phyloP scores from a whole-genome alignment of 768 basidiomycete species.

The Pisolithus albus region DNA sequence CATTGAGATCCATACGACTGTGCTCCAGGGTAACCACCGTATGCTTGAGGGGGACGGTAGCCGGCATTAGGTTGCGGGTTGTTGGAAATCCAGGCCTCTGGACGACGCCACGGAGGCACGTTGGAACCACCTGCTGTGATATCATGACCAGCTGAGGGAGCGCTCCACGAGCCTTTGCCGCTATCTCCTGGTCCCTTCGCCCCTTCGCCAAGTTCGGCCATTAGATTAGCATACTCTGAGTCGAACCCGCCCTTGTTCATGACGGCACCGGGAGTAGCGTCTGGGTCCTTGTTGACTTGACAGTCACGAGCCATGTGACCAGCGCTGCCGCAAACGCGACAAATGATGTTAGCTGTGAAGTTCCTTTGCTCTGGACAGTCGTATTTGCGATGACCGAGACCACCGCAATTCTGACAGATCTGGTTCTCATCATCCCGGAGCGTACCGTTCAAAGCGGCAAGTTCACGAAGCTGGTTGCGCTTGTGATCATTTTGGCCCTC shows the following conservation, averaged over 20 bases:
- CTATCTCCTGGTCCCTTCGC: slow-evolving; percentile 50
- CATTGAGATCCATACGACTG: slow-evolving; percentile 38
- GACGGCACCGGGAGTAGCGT: slow-evolving; percentile 51
- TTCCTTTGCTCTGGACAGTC: slow-evolving; percentile 98
- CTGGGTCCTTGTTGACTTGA: slow-evolving; percentile 86
- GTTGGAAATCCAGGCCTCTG: slow-evolving; percentile 73
- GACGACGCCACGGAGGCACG: slow-evolving; percentile 87
- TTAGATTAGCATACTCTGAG: slow-evolving; percentile 93
- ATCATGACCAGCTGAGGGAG: slow-evolving; percentile 55
- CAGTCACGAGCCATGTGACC: slow-evolving; percentile 99
- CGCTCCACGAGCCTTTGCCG: slow-evolving; percentile 53
- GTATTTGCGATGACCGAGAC: slow-evolving; percentile 94
- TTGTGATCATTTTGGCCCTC: slow-evolving; percentile 99
- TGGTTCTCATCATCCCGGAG: slow-evolving; percentile 99
- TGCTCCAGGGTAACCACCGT: slow-evolving; percentile 40
- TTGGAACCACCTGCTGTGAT: slow-evolving; percentile 61
- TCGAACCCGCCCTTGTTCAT: slow-evolving; percentile 79
- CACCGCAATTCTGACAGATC: slow-evolving; percentile 95
- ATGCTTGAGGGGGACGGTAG: slow-evolving; percentile 63
- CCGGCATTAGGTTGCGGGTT: slow-evolving; percentile 45
- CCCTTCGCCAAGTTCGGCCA: slow-evolving; percentile 96
- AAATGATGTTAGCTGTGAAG: slow-evolving; percentile 99
- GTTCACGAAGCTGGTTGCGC: slow-evolving; percentile 94
- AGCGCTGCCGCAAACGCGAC: slow-evolving; percentile 95
- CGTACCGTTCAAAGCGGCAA: slow-evolving; percentile 96